Base-by-base conservation (phyloP, 2,329 filamentous ascomycete genomes). In the Herpotrichia juniperi region DNA sequence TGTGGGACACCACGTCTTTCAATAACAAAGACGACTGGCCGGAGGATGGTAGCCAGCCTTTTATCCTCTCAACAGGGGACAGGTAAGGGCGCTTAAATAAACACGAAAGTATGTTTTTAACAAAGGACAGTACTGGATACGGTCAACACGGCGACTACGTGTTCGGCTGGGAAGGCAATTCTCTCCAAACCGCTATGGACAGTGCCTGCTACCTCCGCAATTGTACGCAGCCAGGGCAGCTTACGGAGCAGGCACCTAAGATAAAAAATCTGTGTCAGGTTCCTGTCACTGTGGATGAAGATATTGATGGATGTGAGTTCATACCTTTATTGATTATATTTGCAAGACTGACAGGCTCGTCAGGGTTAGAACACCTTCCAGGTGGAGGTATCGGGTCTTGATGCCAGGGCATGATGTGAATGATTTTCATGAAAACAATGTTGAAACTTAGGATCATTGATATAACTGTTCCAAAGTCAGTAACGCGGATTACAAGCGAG, bases 71-170 rank as follows among this genome's bases (percentile, higher is more conserved):
- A n/a, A 65, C 64, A 61, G 64, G 63, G 3, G 78, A 78, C 75
- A 78, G 50, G 58, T 62, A 43, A 51, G 59, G 1, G 40, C 17
- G 50, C 10, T 26, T 25, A 2, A 26, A n/a, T 6, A 11, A 32
- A 17, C 43, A 32, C 10, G 32, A 11, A 19, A 35, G 7, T 11
- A 4, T 40, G 12, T 22, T 42, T 1, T 72, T 79, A 74, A 76
- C 77, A 76, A 64, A 61, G 66, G 73, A 57, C 62, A 71, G 55
- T 1, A 74, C 75, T 37, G 79, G 78, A 16, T 72, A 74, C 22
- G 78, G 77, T 7, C 78, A 78, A 17, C 78, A 81, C 64, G 79
- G 77, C 30, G 79, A 81, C 66, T 81, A 57, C 21, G 50, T 62
- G 1, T 62, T 62, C 39, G 59, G 59, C 4, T 62, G 57, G 59